Conservation (phyloP, 2,329 filamentous ascomycete species). For the Paecilomyces sp. region DNA sequence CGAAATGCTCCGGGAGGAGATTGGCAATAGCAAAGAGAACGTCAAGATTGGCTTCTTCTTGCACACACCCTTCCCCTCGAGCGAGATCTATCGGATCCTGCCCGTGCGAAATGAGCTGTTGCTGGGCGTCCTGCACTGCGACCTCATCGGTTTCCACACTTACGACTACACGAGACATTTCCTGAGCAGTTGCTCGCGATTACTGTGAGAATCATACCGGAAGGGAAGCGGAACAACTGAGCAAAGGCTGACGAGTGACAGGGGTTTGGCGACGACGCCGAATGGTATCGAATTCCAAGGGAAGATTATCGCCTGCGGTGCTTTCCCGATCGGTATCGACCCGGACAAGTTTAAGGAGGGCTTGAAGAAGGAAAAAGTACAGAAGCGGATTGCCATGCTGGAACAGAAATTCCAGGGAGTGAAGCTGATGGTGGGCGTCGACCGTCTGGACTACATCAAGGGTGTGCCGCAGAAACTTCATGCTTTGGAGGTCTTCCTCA, state of each 20-base stretch:
- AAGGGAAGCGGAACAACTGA: background rate
- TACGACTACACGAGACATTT: slow-evolving; percentile 96
- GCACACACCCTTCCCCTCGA: slow-evolving; percentile 90
- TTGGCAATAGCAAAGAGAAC: slow-evolving; percentile 70
- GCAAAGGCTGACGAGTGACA: slow-evolving; percentile 8
- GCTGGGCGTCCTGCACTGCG: slow-evolving; percentile 77
- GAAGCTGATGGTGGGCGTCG: slow-evolving; percentile 90
- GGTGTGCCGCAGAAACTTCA: slow-evolving; percentile 93
- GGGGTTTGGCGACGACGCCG: slow-evolving; percentile 59
- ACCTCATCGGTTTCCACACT: slow-evolving; percentile 91
- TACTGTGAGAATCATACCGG: slow-evolving; percentile 51
- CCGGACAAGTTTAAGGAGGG: slow-evolving; percentile 89
- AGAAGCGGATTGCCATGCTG: slow-evolving; percentile 73
- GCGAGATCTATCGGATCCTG: slow-evolving; percentile 88
- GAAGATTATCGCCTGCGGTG: slow-evolving; percentile 77
- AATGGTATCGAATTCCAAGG: slow-evolving; percentile 85
- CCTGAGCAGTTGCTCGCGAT: slow-evolving; percentile 83
- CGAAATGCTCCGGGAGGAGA: slow-evolving; percentile 82
- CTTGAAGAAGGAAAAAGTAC: slow-evolving; percentile 70
- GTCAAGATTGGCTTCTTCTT: slow-evolving; percentile 96
- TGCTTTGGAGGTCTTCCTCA: slow-evolving; percentile 86
- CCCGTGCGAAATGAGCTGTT: slow-evolving; percentile 82
- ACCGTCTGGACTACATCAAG: slow-evolving; percentile 95
- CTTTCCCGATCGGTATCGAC: slow-evolving; percentile 93
- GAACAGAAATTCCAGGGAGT: slow-evolving; percentile 85